Evolutionary conservation across 1,139 yeast species (phyloP).

Genomic region (Blastobotrys buckinghamii): DNA sequence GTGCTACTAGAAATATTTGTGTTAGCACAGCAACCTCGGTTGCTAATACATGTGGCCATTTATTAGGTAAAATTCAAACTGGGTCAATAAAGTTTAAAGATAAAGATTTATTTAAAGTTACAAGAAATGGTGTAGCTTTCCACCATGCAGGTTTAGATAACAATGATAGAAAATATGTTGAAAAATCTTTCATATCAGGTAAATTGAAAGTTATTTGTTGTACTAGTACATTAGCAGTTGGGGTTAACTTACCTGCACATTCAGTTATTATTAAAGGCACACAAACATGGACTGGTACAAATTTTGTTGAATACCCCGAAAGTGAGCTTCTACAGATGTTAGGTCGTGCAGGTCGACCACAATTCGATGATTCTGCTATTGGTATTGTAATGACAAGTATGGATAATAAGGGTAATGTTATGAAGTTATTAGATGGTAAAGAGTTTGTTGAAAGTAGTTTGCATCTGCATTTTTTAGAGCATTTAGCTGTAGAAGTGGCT

Average conservation of each 20-base stretch:
- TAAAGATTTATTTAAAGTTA: slow-evolving; percentile 77
- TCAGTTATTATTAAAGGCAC: slow-evolving; percentile 96
- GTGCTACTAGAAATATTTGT: slow-evolving; percentile 5
- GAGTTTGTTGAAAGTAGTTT: slow-evolving; percentile 92
- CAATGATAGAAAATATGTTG: slow-evolving; percentile 83
- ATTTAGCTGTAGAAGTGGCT: slow-evolving; percentile 91
- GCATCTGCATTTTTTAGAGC: slow-evolving; percentile 73
- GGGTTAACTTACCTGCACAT: slow-evolving; percentile 97
- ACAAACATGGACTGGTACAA: slow-evolving; percentile 94
- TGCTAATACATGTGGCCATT: background rate
- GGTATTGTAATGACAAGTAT: slow-evolving; percentile 84
- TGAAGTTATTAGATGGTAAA: slow-evolving; percentile 82
- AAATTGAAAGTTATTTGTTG: slow-evolving; percentile 86
- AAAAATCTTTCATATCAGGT: slow-evolving; percentile 78
- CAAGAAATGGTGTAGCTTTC: slow-evolving; percentile 77
- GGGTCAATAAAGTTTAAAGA: slow-evolving; percentile 57
- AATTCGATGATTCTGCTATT: slow-evolving; percentile 85
- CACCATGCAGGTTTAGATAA: slow-evolving; percentile 98
- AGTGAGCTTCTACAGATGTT: slow-evolving; percentile 95
- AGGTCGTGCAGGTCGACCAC: slow-evolving; percentile 99
- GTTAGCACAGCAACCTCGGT: slow-evolving; percentile 3
- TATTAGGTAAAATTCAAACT: background rate
- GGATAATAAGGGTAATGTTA: slow-evolving; percentile 79
- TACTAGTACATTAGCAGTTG: slow-evolving; percentile 99
- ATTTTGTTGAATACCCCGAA: slow-evolving; percentile 85